Conservation (phyloP, 2,329 filamentous ascomycete species). For the Nectriaceae sp. region DNA sequence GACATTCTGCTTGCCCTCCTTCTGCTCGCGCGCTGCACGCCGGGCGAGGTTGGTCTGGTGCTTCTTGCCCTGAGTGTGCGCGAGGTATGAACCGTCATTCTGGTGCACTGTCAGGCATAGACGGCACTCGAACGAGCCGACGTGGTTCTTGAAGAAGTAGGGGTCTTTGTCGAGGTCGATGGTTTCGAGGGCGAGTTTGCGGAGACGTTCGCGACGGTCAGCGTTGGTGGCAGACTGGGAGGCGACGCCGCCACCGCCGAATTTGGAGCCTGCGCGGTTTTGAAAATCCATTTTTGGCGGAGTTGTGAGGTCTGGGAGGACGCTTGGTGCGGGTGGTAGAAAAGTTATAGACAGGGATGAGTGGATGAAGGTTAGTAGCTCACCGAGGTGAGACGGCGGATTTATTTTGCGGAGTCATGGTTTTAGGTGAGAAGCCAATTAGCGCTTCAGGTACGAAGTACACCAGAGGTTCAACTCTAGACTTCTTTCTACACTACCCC, state of each 20-base stretch:
- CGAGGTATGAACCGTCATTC: conserved; percentile 98
- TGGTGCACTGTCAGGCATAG: conserved; percentile 97
- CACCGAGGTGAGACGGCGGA: conserved; percentile 9
- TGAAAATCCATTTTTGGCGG: conserved; percentile 65
- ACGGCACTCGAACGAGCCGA: conserved; percentile 96
- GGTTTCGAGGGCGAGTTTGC: conserved; percentile 96
- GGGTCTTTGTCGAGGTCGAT: conserved; percentile 99
- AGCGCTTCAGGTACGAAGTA: too few relatives aligned
- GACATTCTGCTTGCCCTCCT: conserved; percentile 74
- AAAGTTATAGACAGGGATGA: conserved; percentile 1
- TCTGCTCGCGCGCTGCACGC: conserved; percentile 91
- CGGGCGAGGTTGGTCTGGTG: conserved; percentile 98
- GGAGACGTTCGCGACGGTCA: conserved; percentile 93
- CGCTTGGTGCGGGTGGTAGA: conserved; percentile 9
- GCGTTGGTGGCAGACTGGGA: conserved; percentile 92
- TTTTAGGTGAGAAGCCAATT: conserved; percentile 1
- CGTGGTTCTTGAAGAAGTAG: conserved; percentile 99
- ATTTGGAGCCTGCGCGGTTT: conserved; percentile 96
- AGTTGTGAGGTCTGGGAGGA: not conserved
- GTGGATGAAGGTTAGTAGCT: conserved; percentile 5
- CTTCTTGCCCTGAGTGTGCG: conserved; percentile 97
- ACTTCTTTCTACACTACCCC: too few relatives aligned
- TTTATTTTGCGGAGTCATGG: conserved; percentile 5
- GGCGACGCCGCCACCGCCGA: conserved; percentile 95
- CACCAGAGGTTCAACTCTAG: too few relatives aligned